Evolutionary conservation across 345 rosid species (phyloP).

Genomic region (Firmiana major): DNA sequence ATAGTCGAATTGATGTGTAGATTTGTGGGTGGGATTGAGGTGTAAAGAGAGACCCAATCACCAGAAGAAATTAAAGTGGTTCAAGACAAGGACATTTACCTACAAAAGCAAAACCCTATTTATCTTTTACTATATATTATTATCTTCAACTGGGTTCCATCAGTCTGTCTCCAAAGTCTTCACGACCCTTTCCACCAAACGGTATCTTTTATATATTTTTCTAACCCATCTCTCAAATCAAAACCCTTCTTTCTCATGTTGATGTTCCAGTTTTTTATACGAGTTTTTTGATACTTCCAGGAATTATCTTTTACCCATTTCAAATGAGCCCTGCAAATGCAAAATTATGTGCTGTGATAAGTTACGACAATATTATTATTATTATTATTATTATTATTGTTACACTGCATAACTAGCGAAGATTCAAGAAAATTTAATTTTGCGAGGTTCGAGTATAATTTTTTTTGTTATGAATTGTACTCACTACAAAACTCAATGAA

Average conservation of each 20-base stretch:
- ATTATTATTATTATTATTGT: no score
- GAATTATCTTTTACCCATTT: not conserved
- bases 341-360: no score
- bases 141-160: not conserved
- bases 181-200: not conserved
- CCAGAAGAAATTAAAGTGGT: no score
- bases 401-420: no score
- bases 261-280: not conserved
- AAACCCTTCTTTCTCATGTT: not conserved
- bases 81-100: constrained; percentile 6
- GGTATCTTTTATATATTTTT: not conserved
- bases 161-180: not conserved
- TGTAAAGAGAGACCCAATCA: not conserved
- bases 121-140: not conserved
- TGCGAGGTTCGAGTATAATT: no score
- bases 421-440: no score
- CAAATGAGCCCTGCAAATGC: no score
- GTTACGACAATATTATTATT: no score
- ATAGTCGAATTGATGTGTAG: not conserved
- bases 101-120: not conserved
- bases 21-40: constrained; percentile 6
- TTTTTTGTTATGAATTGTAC: no score
- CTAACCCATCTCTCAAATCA: not conserved
- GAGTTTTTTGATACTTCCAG: not conserved
- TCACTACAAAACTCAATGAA: no score